These are phyloP conservation scores for Fragaria iinumae DNA, from an alignment of 306 rosid genomes.

Conservation along the genomic window DNA sequence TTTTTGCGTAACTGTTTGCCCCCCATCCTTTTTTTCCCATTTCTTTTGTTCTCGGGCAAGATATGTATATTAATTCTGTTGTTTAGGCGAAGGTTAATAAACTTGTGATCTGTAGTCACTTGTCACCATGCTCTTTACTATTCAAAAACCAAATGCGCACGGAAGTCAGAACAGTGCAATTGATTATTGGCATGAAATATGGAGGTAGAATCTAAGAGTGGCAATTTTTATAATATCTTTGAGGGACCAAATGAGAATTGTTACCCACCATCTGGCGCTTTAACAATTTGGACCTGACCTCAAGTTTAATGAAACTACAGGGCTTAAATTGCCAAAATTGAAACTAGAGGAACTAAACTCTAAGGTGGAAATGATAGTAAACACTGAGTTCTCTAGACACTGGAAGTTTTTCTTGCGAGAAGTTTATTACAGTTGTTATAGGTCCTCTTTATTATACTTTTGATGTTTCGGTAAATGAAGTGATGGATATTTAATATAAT, in stretches of 20 bases:
- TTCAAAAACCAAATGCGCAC: neutral
- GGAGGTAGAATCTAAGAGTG: constrained; percentile 4
- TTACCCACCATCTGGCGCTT: neutral
- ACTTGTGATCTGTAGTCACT: neutral
- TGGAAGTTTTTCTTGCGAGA: neutral
- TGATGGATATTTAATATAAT: neutral
- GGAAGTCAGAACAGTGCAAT: neutral
- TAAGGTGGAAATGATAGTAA: neutral
- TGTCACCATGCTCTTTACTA: neutral
- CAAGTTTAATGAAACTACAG: neutral
- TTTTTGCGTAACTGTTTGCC: neutral
- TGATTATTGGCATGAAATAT: neutral
- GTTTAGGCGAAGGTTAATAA: neutral
- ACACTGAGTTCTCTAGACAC: neutral
- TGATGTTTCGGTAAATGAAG: neutral
- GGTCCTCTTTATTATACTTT: neutral
- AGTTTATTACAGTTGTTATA: constrained; percentile 2
- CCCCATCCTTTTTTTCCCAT: neutral
- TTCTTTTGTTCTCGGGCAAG: neutral
- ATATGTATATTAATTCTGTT: neutral
- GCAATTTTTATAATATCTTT: neutral
- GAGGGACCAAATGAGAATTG: neutral
- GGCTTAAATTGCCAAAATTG: neutral
- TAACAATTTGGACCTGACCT: neutral
- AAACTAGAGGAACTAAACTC: neutral